phyloP scores from a whole-genome alignment of 129 eudicot species.

The Escallonia herrerae region DNA sequence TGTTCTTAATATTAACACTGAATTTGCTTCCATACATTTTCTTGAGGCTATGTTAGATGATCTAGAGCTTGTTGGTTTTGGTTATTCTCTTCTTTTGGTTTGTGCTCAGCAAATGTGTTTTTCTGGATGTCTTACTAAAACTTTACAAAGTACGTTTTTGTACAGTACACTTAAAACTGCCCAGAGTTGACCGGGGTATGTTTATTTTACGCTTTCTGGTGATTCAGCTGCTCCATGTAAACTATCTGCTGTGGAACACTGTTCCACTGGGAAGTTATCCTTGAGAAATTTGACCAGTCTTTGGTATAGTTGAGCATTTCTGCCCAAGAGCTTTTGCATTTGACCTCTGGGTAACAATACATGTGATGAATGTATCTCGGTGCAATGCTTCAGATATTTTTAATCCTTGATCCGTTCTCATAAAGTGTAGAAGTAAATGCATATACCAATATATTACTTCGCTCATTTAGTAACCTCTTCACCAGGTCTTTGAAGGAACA shows the following conservation, averaged over 20 bases:
- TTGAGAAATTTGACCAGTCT: no score
- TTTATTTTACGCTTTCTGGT: no score
- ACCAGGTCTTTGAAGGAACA: slow-evolving; percentile 96
- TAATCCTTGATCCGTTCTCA: neutral
- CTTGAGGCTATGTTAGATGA: no score
- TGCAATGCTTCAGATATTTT: neutral
- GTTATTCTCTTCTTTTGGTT: neutral
- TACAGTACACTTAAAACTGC: neutral
- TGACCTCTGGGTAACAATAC: neutral
- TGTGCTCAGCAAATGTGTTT: neutral
- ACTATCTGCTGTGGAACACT: no score
- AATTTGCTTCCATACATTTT: no score
- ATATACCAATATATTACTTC: neutral
- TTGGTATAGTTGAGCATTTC: neutral
- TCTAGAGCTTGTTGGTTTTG: neutral
- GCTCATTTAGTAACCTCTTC: slow-evolving; percentile 1
- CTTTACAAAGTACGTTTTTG: neutral
- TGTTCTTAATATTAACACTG: no score
- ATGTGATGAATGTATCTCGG: neutral
- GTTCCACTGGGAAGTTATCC: no score
- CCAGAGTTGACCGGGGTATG: neutral
- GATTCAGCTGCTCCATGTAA: no score
- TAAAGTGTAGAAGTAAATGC: neutral
- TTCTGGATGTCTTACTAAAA: neutral
- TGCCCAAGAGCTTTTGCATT: neutral